Percentiles rank a stretch among this genome's conserved stretches.
These are phyloP conservation scores for Suhomyces atakaporum DNA, from an alignment of 1,139 yeast genomes.

Conservation along the genomic window DNA sequence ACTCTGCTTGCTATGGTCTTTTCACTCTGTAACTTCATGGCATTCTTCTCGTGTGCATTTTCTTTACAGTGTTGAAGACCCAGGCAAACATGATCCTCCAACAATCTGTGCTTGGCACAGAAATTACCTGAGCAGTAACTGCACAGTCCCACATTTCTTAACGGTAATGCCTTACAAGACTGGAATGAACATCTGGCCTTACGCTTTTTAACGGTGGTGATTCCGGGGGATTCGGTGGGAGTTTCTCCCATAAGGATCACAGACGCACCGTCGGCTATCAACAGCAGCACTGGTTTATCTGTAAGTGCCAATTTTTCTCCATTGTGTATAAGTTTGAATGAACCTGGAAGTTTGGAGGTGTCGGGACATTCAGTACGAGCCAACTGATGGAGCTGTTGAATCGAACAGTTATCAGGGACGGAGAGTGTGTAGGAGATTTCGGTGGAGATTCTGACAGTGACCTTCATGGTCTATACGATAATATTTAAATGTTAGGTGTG, in stretches of 20 bases:
- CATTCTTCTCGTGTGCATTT: slow-evolving; percentile 57
- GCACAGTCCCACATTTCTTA: slow-evolving; percentile 88
- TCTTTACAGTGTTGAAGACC: slow-evolving; percentile 83
- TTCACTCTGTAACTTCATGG: slow-evolving; percentile 40
- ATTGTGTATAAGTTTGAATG: slow-evolving; percentile 52
- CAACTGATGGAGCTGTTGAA: slow-evolving; percentile 48
- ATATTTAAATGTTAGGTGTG: background rate
- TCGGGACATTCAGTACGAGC: slow-evolving; percentile 46
- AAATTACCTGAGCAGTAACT: slow-evolving; percentile 82
- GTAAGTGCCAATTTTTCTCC: slow-evolving; percentile 51
- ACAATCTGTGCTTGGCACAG: slow-evolving; percentile 83
- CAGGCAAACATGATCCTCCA: slow-evolving; percentile 81
- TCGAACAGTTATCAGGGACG: slow-evolving; percentile 52
- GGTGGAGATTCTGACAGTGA: slow-evolving; percentile 46
- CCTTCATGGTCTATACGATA: slow-evolving; percentile 35
- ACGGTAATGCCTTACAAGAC: slow-evolving; percentile 64
- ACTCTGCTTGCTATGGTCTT: slow-evolving; percentile 42
- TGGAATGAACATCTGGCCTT: slow-evolving; percentile 65
- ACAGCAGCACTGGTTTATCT: slow-evolving; percentile 25
- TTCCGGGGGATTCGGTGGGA: slow-evolving; percentile 42
- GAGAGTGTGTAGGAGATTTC: slow-evolving; percentile 44
- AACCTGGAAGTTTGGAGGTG: slow-evolving; percentile 34
- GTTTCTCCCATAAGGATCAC: slow-evolving; percentile 48
- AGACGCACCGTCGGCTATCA: slow-evolving; percentile 26
- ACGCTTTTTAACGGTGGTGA: slow-evolving; percentile 49